Conservation (phyloP, 2,329 filamentous ascomycete species). For the Amesomyces nigricolor region DNA sequence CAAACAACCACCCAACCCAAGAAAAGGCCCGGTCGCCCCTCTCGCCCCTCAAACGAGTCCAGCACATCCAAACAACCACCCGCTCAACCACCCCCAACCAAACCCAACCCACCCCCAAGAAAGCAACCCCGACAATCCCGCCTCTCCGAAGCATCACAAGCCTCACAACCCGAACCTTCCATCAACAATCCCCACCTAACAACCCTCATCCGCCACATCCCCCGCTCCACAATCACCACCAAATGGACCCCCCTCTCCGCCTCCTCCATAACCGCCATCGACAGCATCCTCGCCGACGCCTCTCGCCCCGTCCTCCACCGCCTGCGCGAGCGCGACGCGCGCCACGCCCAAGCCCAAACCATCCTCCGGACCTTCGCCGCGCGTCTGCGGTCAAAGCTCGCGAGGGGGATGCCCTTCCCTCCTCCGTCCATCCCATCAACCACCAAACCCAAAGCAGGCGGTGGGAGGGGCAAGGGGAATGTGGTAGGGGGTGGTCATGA, state of each 20-base stretch:
- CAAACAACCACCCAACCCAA: constrained; percentile 10
- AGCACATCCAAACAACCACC: not conserved
- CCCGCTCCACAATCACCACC: constrained; percentile 59
- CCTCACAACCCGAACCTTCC: not conserved
- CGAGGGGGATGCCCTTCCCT: constrained; percentile 61
- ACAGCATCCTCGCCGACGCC: constrained; percentile 50
- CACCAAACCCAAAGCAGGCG: not conserved
- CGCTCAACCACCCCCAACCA: not conserved
- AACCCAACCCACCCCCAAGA: not conserved
- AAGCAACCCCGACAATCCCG: not conserved
- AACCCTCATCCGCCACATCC: constrained; percentile 47
- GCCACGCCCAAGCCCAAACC: constrained; percentile 48
- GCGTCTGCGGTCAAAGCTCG: constrained; percentile 52
- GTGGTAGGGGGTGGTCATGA: constrained; percentile 39
- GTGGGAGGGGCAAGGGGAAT: constrained; percentile 19
- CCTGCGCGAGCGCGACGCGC: constrained; percentile 43
- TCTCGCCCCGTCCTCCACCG: constrained; percentile 58
- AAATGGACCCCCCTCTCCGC: constrained; percentile 59
- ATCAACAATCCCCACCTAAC: constrained; percentile 44
- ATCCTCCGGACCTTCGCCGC: constrained; percentile 51
- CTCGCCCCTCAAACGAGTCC: not conserved
- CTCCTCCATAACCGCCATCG: constrained; percentile 50
- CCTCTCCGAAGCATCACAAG: not conserved
- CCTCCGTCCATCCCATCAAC: constrained; percentile 35
- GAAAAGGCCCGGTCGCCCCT: constrained; percentile 1